phyloP scores from a whole-genome alignment of 345 rosid species.

The Turnera subulata region DNA sequence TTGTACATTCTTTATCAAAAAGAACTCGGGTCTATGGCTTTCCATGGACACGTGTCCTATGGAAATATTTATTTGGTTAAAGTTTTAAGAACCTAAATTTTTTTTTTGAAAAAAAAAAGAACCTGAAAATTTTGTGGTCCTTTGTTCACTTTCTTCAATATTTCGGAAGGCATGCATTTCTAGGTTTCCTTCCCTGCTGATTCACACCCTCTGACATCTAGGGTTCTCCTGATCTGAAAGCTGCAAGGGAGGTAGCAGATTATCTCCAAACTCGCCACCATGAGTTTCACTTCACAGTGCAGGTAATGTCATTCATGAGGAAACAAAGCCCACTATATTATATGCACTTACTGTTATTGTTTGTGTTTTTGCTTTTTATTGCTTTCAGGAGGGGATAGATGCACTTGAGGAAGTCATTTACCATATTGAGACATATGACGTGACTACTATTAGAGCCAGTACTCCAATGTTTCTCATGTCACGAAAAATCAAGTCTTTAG shows the following conservation, averaged over 20 bases:
- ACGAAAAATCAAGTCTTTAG: slow-evolving; percentile 77
- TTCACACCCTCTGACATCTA: slow-evolving; percentile 21
- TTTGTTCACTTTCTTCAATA: background rate
- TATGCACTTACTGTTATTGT: slow-evolving; percentile 1
- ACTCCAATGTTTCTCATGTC: slow-evolving; percentile 94
- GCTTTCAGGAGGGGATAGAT: slow-evolving; percentile 72
- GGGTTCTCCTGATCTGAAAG: slow-evolving; percentile 81
- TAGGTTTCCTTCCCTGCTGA: background rate
- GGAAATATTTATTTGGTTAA: too few species aligned
- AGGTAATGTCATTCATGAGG: slow-evolving; percentile 31
- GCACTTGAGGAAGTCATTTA: slow-evolving; percentile 87
- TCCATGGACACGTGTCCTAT: too few species aligned
- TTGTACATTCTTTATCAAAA: too few species aligned
- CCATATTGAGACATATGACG: slow-evolving; percentile 81
- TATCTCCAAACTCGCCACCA: slow-evolving; percentile 75
- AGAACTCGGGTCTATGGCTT: too few species aligned
- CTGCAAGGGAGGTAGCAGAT: slow-evolving; percentile 78
- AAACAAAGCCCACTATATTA: background rate
- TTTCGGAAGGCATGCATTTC: background rate
- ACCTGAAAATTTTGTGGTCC: too few species aligned
- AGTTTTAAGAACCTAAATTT: too few species aligned
- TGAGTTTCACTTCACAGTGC: slow-evolving; percentile 75
- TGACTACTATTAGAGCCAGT: slow-evolving; percentile 85
- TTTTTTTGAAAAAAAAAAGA: too few species aligned
- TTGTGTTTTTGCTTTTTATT: slow-evolving; percentile 3